phyloP scores from a whole-genome alignment of 2,329 filamentous ascomycete genomes.

The Albophoma yamanashiensis region DNA sequence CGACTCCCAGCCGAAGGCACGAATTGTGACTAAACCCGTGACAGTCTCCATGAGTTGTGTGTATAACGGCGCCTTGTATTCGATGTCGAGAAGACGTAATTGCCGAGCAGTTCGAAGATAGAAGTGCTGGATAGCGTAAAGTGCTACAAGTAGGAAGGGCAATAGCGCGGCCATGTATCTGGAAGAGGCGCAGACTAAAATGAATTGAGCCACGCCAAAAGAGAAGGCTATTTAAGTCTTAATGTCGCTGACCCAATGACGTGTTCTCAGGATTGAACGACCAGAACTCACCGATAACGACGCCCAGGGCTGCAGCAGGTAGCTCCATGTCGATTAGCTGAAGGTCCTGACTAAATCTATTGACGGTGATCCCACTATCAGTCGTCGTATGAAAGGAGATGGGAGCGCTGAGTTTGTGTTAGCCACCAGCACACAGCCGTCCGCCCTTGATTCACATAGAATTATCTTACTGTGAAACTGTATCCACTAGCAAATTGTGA shows the following conservation, averaged over 20 bases:
- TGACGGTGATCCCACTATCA: conserved; percentile 23
- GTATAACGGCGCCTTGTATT: conserved; percentile 46
- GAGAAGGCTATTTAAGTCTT: neutral
- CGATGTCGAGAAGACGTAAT: conserved; percentile 46
- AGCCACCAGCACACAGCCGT: neutral
- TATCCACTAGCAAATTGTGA: neutral
- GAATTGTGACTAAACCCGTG: conserved; percentile 39
- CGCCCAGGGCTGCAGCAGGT: conserved; percentile 15
- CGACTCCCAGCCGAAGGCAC: conserved; percentile 41
- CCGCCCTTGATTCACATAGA: neutral
- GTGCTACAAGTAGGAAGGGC: conserved; percentile 29
- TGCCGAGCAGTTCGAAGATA: conserved; percentile 51
- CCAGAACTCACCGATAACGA: conserved; percentile 3
- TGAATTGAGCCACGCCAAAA: conserved; percentile 1
- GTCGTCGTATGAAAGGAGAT: conserved; percentile 22
- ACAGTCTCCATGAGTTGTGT: conserved; percentile 44
- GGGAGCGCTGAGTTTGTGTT: conserved; percentile 10
- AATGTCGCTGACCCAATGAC: neutral
- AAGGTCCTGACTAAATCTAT: conserved; percentile 28
- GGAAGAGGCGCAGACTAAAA: conserved; percentile 20
- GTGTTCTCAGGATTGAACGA: neutral
- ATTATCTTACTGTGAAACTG: neutral
- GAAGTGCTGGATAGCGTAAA: conserved; percentile 41
- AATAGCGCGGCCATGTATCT: conserved; percentile 35
- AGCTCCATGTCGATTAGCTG: conserved; percentile 26